Conservation (phyloP, 1,284 basidiomycete species). For the Pseudozyma flocculosa region DNA sequence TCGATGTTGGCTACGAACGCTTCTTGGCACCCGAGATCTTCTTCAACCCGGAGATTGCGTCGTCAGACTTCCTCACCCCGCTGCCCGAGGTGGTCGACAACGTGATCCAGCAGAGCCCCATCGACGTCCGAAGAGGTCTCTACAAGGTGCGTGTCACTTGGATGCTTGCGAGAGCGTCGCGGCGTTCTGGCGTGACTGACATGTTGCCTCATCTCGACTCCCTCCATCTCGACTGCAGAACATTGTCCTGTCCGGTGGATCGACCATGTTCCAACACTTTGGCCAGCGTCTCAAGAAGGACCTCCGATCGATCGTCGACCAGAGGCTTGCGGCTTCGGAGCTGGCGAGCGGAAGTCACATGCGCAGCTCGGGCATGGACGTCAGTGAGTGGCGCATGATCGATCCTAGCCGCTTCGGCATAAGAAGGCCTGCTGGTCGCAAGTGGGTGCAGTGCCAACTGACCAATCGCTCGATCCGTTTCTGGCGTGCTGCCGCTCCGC, state of each 20-base stretch:
- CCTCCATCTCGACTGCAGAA: too few species aligned
- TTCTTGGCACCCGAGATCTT: constrained; percentile 99
- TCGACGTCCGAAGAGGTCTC: constrained; percentile 87
- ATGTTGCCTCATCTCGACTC: too few species aligned
- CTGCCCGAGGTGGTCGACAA: constrained; percentile 94
- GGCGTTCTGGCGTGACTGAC: too few species aligned
- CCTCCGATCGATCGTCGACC: constrained; percentile 89
- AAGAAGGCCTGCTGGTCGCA: not conserved
- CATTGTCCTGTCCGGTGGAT: constrained; percentile 91
- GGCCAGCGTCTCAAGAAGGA: constrained; percentile 92
- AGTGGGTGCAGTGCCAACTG: too few species aligned
- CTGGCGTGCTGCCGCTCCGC: constrained; percentile 67
- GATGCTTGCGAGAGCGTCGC: too few species aligned
- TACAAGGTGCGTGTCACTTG: constrained; percentile 71
- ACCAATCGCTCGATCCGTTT: too few species aligned
- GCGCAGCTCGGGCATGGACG: constrained; percentile 60
- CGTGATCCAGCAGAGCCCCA: constrained; percentile 93
- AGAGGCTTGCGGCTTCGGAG: constrained; percentile 77
- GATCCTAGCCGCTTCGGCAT: not conserved
- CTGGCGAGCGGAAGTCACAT: constrained; percentile 73
- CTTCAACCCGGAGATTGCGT: constrained; percentile 99
- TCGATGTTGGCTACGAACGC: constrained; percentile 97
- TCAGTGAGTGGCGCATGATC: constrained; percentile 17
- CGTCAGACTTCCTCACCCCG: constrained; percentile 95
- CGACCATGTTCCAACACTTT: constrained; percentile 97